Evolutionary conservation across 2,329 filamentous ascomycete species (phyloP).

Genomic region (Rhynchosporium agropyri): DNA sequence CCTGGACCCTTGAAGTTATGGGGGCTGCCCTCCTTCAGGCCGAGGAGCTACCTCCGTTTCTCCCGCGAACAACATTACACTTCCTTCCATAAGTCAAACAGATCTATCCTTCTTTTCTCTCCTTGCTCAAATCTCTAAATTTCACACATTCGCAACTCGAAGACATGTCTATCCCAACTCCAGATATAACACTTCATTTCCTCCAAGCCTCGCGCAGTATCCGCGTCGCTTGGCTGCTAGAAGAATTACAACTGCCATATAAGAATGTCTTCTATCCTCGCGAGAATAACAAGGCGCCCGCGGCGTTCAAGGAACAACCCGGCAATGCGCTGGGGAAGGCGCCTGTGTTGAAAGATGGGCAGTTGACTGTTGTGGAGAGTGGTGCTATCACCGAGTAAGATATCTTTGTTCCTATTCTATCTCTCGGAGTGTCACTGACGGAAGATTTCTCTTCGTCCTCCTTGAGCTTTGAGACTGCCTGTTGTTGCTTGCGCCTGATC

Average conservation of each 20-base stretch:
- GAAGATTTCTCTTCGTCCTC: too few species aligned
- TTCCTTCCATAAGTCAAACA: not conserved
- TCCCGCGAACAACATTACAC: not conserved
- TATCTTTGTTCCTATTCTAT: not conserved
- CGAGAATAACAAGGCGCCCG: constrained; percentile 45
- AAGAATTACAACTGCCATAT: constrained; percentile 49
- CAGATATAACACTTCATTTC: constrained; percentile 47
- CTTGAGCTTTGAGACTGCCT: too few species aligned
- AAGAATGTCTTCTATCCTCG: constrained; percentile 46
- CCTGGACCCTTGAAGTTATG: constrained; percentile 4
- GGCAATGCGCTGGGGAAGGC: constrained; percentile 50
- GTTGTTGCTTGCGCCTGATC: too few species aligned
- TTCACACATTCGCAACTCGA: not conserved
- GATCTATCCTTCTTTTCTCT: not conserved
- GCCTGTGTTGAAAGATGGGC: constrained; percentile 48
- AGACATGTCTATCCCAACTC: constrained; percentile 15
- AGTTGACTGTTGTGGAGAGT: constrained; percentile 47
- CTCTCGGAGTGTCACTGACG: too few species aligned
- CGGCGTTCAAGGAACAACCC: constrained; percentile 47
- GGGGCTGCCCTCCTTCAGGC: not conserved
- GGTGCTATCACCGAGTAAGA: constrained; percentile 51
- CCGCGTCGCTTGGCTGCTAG: constrained; percentile 48
- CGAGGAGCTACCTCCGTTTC: not conserved
- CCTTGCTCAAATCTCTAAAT: not conserved
- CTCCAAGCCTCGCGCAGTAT: constrained; percentile 47